These are phyloP conservation scores for Millerozyma miso DNA, from an alignment of 805 yeast species.

Conservation along the genomic window DNA sequence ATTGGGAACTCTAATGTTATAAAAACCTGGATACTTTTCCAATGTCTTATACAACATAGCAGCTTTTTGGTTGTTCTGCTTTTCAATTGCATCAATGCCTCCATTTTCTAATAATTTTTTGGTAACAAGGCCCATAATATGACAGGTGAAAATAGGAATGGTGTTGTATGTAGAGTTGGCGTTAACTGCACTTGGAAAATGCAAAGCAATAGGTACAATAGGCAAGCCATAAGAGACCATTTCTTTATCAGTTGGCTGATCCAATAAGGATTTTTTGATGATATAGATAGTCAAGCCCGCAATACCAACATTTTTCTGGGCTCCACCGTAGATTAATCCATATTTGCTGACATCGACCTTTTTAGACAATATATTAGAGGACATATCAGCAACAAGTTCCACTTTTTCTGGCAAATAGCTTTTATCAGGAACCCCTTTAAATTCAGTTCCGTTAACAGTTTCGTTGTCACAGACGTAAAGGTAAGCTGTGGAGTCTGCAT, in stretches of 20 bases:
- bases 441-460: conserved; percentile 94
- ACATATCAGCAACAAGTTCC: conserved; percentile 90
- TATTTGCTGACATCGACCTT: conserved; percentile 76
- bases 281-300: conserved; percentile 94
- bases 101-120: conserved; percentile 60
- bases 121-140: conserved; percentile 77
- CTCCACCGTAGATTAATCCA: conserved; percentile 94
- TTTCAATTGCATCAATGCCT: conserved; percentile 63
- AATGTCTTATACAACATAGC: conserved; percentile 57
- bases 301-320: conserved; percentile 95
- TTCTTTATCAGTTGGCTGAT: conserved; percentile 60
- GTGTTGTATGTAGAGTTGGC: conserved; percentile 96
- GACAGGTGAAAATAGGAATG: conserved; percentile 88
- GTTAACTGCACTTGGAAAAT: conserved; percentile 78
- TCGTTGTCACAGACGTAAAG: conserved; percentile 94
- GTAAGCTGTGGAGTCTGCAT: conserved; percentile 67
- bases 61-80: conserved; percentile 60
- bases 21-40: conserved; percentile 63
- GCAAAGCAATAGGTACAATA: conserved; percentile 82
- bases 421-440: conserved; percentile 48
- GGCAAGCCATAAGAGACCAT: conserved; percentile 62
- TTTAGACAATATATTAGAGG: conserved; percentile 85
- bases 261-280: conserved; percentile 74
- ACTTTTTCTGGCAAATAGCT: conserved; percentile 58
- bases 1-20: conserved; percentile 60